Evolutionary conservation across 2,329 filamentous ascomycete species (phyloP), one percentile per base, ranked within the genome.

Genomic region (Trichoderma guizhouense): DNA sequence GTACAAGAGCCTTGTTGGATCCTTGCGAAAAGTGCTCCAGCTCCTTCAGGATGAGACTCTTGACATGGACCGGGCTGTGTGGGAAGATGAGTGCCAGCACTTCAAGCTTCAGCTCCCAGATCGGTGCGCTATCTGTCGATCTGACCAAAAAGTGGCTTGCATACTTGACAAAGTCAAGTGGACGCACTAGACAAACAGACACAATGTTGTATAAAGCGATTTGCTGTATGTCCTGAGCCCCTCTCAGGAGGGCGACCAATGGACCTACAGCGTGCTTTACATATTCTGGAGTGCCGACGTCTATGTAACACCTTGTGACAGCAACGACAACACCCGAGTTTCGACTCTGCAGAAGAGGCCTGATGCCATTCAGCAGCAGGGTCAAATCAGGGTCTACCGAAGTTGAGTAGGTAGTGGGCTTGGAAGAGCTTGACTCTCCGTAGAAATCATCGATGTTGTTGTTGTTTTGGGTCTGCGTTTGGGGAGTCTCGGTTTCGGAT

Each of bases 191-290:
- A 77, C 93, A 96, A 58, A 99, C 93, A n/a, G 94, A 92, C 12
- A 98, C 94, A 72, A 98, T 95, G 79, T 98, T 98, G 85, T 95
- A 95, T 21, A 99, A 87, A 1, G 94, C 95, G 51, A 97, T 88
- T 78, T 97, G 91, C 79, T 97, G 92, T 66, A 97, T 94, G 79
- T 98, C 95, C 72, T 93, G 90, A 0, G 94, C 90, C 14, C 93
- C 91, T 71, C 96, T 90, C 71, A 99, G 85, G 36, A 99, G 88
- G 18, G 95, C 94, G 24, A 98, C 87, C 30, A 99, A 84, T 1
- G 96, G 95, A 0, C 95, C 95, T 71, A 97, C 89, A 7, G 94
- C 91, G 26, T 87, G 84, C 74, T 89, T 87, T 32, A 97, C 87
- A 79, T 97, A 93, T 55, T 93, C 90, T 0, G 89, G 83, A 0